phyloP scores from a whole-genome alignment of 331 rosid genomes.

The Malus hybrid region DNA sequence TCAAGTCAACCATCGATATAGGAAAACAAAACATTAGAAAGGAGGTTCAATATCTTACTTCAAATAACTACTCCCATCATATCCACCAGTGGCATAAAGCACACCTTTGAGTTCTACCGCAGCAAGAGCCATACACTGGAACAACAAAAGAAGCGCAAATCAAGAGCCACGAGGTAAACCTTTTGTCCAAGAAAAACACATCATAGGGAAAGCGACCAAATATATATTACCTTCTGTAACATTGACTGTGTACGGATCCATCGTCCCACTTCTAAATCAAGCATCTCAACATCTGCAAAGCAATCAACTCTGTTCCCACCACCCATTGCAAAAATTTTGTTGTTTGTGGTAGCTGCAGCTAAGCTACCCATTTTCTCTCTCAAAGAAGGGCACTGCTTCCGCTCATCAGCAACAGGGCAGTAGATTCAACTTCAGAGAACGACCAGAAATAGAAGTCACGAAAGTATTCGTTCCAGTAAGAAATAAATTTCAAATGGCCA shows the following conservation, averaged over 20 bases:
- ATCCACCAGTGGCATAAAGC: constrained; percentile 55
- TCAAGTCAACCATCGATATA: neutral
- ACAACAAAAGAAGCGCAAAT: constrained; percentile 13
- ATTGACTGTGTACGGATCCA: constrained; percentile 54
- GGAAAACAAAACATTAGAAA: neutral
- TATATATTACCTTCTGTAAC: constrained; percentile 44
- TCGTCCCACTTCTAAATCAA: constrained; percentile 53
- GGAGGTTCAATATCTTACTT: constrained; percentile 36
- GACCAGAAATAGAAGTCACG: constrained; percentile 8
- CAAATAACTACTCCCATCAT: constrained; percentile 43
- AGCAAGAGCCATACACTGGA: constrained; percentile 35
- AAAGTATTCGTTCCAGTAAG: neutral
- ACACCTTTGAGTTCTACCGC: constrained; percentile 41
- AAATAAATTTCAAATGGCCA: neutral
- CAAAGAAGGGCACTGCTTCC: constrained; percentile 65
- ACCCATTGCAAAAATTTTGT: constrained; percentile 44
- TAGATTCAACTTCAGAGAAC: constrained; percentile 59
- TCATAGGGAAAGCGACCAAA: neutral
- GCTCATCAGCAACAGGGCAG: constrained; percentile 33
- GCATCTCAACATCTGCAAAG: constrained; percentile 52
- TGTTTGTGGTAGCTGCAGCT: constrained; percentile 37
- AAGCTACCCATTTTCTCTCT: constrained; percentile 56
- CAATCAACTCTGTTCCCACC: constrained; percentile 38
- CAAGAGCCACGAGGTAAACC: neutral
- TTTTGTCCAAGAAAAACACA: neutral